Percentiles rank a stretch among this genome's conserved stretches.
Conservation (phyloP, 352 stramenopile species). For the Phytophthora cactorum region DNA sequence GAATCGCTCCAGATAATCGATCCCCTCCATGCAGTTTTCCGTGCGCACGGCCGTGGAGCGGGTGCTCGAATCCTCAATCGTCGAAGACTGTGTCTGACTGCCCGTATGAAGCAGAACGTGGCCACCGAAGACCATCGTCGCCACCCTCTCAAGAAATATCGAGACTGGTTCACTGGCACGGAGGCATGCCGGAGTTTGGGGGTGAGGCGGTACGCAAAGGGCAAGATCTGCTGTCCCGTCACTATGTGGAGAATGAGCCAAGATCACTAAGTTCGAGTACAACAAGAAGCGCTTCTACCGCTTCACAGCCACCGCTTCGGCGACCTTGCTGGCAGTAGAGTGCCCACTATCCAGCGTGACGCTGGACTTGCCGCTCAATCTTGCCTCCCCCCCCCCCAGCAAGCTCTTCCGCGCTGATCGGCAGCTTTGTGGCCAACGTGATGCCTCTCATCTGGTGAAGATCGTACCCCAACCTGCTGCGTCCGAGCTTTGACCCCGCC, state of each 20-base stretch:
- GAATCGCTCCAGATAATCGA: too few relatives aligned
- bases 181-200: slow-evolving; percentile 86
- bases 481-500: slow-evolving; percentile 76
- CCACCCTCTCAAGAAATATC: slow-evolving; percentile 83
- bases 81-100: slow-evolving; percentile 62
- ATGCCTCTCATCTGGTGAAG: slow-evolving; percentile 80
- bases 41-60: slow-evolving; percentile 59
- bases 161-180: slow-evolving; percentile 86
- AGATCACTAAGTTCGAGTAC: slow-evolving; percentile 88
- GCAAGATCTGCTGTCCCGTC: slow-evolving; percentile 65
- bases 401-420: slow-evolving; percentile 76
- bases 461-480: slow-evolving; percentile 78
- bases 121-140: slow-evolving; percentile 71
- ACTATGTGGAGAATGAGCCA: slow-evolving; percentile 83
- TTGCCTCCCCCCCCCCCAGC: slow-evolving; percentile 55
- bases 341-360: slow-evolving; percentile 50
- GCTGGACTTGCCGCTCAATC: slow-evolving; percentile 70
- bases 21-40: slow-evolving; percentile 39
- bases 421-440: slow-evolving; percentile 78
- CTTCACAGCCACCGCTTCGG: slow-evolving; percentile 77
- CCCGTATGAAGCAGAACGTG: slow-evolving; percentile 84
- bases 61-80: slow-evolving; percentile 49
- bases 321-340: slow-evolving; percentile 65
- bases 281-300: slow-evolving; percentile 84
- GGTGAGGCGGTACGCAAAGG: slow-evolving; percentile 83